Percentiles rank a stretch among this genome's conserved stretches.
phyloP scores from a whole-genome alignment of 306 rosid genomes.

The Boehmeria nivea region DNA sequence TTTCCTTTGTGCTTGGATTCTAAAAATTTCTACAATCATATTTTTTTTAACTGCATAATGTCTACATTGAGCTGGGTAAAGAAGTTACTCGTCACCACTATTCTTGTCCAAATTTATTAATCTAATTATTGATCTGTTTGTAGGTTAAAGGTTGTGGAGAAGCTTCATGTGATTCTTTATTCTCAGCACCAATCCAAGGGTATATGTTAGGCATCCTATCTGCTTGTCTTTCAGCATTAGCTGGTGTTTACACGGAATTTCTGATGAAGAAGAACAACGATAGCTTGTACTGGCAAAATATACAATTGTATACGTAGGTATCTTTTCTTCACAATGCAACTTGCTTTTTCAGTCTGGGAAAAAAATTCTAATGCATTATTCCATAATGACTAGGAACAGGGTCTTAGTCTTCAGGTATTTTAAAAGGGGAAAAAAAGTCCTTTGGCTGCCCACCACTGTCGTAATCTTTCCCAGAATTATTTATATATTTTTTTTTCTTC shows the following conservation, averaged over 20 bases:
- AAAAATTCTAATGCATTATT: not conserved
- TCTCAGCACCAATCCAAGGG: constrained; percentile 88
- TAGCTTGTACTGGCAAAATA: constrained; percentile 95
- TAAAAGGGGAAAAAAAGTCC: too few species aligned
- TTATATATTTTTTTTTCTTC: too few species aligned
- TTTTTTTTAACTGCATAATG: too few species aligned
- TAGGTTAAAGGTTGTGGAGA: constrained; percentile 90
- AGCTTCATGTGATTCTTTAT: constrained; percentile 73
- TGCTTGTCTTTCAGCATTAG: constrained; percentile 95
- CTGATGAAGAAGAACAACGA: constrained; percentile 96
- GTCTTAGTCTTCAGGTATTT: too few species aligned
- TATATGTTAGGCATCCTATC: constrained; percentile 78
- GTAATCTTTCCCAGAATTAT: too few species aligned
- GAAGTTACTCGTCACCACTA: not conserved
- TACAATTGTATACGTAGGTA: constrained; percentile 91
- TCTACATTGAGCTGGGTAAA: not conserved
- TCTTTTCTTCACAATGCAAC: constrained; percentile 25
- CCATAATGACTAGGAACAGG: too few species aligned
- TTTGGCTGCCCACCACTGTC: too few species aligned
- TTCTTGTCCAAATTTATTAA: not conserved
- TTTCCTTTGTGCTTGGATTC: not conserved
- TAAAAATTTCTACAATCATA: too few species aligned
- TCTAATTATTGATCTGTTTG: constrained; percentile 9
- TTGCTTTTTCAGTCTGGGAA: not conserved
- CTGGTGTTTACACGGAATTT: constrained; percentile 91